Conservation (phyloP, 1,139 yeast species). For the Protomyces arabidopsidicola region DNA sequence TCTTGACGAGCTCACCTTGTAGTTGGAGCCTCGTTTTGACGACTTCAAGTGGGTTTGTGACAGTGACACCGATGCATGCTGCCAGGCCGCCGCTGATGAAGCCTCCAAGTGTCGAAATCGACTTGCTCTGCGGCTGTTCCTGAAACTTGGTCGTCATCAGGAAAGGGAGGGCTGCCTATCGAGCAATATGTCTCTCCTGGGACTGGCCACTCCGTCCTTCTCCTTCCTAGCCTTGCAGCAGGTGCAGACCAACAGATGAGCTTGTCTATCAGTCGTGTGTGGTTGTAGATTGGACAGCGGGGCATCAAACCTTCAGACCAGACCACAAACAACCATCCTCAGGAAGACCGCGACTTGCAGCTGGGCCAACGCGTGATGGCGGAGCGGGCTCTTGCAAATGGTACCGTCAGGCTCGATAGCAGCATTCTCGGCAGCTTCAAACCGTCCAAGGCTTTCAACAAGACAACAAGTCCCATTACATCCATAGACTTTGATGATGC, state of each 20-base stretch:
- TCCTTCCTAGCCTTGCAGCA: background rate
- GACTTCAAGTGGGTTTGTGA: conserved; percentile 91
- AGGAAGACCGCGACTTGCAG: background rate
- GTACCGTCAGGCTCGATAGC: conserved; percentile 14
- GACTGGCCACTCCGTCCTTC: too few relatives aligned
- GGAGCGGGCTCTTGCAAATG: background rate
- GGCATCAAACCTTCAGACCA: too few relatives aligned
- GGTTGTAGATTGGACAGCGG: too few relatives aligned
- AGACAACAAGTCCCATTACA: conserved; percentile 58
- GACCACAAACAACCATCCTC: background rate
- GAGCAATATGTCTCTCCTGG: too few relatives aligned
- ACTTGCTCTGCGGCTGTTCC: conserved; percentile 27
- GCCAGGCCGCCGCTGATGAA: conserved; percentile 92
- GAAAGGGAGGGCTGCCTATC: too few relatives aligned
- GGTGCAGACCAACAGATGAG: background rate
- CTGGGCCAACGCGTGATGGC: background rate
- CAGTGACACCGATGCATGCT: conserved; percentile 96
- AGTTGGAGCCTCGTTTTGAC: conserved; percentile 85
- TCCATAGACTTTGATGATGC: conserved; percentile 81
- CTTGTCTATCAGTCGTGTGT: too few relatives aligned
- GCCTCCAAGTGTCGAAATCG: conserved; percentile 59
- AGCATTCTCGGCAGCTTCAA: conserved; percentile 45
- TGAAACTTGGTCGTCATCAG: conserved; percentile 24
- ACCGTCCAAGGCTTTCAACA: conserved; percentile 57
- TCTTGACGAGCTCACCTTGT: conserved; percentile 76